phyloP scores from a whole-genome alignment of 2,329 filamentous ascomycete genomes.

The Capronia americana region DNA sequence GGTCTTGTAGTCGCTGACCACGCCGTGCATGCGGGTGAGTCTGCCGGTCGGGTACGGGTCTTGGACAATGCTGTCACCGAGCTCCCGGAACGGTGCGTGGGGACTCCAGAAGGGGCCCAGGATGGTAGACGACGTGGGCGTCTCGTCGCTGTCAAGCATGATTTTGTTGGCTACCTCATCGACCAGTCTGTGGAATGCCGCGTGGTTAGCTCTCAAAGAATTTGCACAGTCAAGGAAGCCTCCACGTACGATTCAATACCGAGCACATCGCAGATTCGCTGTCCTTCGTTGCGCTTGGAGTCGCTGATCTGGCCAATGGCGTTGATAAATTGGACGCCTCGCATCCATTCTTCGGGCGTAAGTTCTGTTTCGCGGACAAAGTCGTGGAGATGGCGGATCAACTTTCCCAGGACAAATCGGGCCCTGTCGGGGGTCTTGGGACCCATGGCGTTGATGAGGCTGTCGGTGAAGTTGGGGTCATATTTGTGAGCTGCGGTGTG shows the following conservation, averaged over 20 bases:
- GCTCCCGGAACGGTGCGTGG: conserved; percentile 73
- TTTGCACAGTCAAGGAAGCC: background rate
- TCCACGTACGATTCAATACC: conserved; percentile 67
- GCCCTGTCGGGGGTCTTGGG: conserved; percentile 70
- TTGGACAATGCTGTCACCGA: conserved; percentile 71
- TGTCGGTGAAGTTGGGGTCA: conserved; percentile 77
- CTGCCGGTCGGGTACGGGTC: conserved; percentile 58
- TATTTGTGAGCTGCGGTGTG: conserved; percentile 52
- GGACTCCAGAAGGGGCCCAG: conserved; percentile 81
- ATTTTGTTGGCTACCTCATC: conserved; percentile 78
- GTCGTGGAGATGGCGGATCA: conserved; percentile 77
- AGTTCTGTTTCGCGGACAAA: conserved; percentile 79
- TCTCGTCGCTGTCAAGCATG: conserved; percentile 64
- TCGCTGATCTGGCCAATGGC: conserved; percentile 72
- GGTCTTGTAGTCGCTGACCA: conserved; percentile 11
- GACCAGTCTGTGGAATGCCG: conserved; percentile 58
- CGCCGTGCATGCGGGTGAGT: conserved; percentile 7
- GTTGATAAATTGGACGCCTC: conserved; percentile 77
- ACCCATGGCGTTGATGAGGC: conserved; percentile 75
- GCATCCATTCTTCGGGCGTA: conserved; percentile 77
- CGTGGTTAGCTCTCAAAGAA: conserved; percentile 14
- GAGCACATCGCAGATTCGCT: conserved; percentile 74
- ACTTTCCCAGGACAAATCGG: conserved; percentile 65
- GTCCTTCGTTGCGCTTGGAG: conserved; percentile 74
- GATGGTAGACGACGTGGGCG: conserved; percentile 59